Conservation (phyloP, 106 monocot species). For the Hemerocallis citrina region DNA sequence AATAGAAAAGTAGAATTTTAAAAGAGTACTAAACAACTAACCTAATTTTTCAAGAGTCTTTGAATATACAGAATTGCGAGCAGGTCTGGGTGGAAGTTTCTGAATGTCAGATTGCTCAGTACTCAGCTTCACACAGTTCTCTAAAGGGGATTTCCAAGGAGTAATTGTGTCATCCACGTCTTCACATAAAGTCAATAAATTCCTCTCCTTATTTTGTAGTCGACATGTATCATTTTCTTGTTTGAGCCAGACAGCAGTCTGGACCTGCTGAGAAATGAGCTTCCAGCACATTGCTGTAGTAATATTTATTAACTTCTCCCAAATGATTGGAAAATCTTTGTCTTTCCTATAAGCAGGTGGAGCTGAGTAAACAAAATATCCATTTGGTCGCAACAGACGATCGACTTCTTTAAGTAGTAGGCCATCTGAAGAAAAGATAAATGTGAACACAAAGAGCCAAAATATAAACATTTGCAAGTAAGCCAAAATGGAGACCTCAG, state of each 20-base stretch:
- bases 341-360: constrained; percentile 98
- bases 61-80: constrained; percentile 62
- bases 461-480: neutral
- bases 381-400: constrained; percentile 81
- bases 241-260: constrained; percentile 97
- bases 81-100: constrained; percentile 63
- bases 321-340: constrained; percentile 71
- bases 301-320: constrained; percentile 76
- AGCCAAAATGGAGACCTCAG: neutral
- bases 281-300: constrained; percentile 93
- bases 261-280: constrained; percentile 73
- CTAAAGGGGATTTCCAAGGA: constrained; percentile 65
- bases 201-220: constrained; percentile 53
- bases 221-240: constrained; percentile 59
- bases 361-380: constrained; percentile 97
- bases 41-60: constrained; percentile 69
- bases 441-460: constrained; percentile 1
- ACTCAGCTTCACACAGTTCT: constrained; percentile 48
- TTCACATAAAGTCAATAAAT: constrained; percentile 52
- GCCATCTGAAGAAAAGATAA: constrained; percentile 59
- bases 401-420: constrained; percentile 95
- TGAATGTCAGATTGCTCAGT: constrained; percentile 29
- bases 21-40: constrained; percentile 17
- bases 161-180: constrained; percentile 37
- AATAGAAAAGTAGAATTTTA: neutral